A percentile compares a stretch with the other conserved stretches of the same genome.
These are phyloP conservation scores for Chlamydomonas applanata DNA, from an alignment of 139 green algal genomes.

Conservation along the genomic window DNA sequence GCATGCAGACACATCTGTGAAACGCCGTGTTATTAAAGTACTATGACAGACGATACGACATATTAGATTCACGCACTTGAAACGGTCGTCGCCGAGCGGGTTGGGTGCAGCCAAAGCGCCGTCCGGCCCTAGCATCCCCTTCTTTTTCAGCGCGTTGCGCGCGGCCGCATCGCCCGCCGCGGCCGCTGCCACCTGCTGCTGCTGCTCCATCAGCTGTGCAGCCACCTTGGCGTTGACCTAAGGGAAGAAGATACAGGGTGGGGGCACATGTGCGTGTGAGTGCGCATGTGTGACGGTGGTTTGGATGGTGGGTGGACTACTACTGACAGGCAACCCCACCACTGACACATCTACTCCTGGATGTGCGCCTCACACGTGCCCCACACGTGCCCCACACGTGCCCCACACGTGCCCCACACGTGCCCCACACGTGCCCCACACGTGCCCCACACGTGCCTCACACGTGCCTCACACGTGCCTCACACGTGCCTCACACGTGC, in stretches of 20 bases:
- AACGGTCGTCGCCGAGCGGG: constrained; percentile 65
- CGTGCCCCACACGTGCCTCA: too few relatives aligned
- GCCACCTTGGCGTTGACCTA: constrained; percentile 77
- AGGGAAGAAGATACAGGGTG: background rate
- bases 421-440: too few relatives aligned
- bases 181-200: constrained; percentile 19
- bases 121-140: constrained; percentile 4
- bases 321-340: too few relatives aligned
- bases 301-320: background rate
- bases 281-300: background rate
- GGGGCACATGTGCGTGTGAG: background rate
- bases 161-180: constrained; percentile 17
- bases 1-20: too few relatives aligned
- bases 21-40: too few relatives aligned
- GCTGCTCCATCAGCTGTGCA: constrained; percentile 59
- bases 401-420: too few relatives aligned
- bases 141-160: constrained; percentile 22
- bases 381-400: background rate
- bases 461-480: too few relatives aligned
- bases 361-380: too few relatives aligned
- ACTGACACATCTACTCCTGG: too few relatives aligned
- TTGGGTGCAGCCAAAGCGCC: constrained; percentile 18
- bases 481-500: too few relatives aligned
- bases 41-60: too few relatives aligned
- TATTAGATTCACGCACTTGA: constrained; percentile 66